Base-by-base conservation (phyloP, 2,329 filamentous ascomycete genomes). In the Verticillium dahliae region DNA sequence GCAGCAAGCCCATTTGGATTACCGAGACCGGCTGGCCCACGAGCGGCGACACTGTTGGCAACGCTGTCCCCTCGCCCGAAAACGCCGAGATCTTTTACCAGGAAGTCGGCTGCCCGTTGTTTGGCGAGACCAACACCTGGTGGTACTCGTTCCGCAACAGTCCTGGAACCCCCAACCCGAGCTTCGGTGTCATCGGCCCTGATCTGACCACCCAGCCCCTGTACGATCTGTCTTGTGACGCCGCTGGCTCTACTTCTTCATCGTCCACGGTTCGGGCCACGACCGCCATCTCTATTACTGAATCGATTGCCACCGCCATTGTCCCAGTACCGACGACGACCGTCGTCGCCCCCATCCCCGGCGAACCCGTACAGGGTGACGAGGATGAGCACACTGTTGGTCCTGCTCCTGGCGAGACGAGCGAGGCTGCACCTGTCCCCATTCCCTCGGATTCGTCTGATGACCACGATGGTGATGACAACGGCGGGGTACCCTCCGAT, bases 21-120 rank as follows among this genome's bases (percentile, higher is more conserved):
- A 95, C 92, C 34, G 92, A 96, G 82, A 95, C 91, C 15, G 92
- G 92, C 66, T 95, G 90, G 86, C 92, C 92, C 57, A 86, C 92
- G 60, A 86, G 81, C 69, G 92, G 92, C 61, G 77, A 83, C 66
- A 81, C 78, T 1, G 76, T 82, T 64, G 87, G 86, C 67, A 72
- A 84, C 57, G 90, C 85, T 50, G 81, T 89, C 10, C 80, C 92
- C 6, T 87, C 80, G 39, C 65, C 77, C 37, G 77, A 81, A 60
- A 93, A 94, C 71, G 91, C 92, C 54, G 81, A 90, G 78, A 83
- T 75, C n/a, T 97, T 86, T 83, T 96, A 91, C 90, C 81, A 90
- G 68, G 79, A 89, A 56, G 89, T 94, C 59, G 90, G 87, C 59
- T 96, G 92, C 81, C 79, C 83, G 61, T 75, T 88, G 63, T 86